Evolutionary conservation across 2,329 filamentous ascomycete species (phyloP), one percentile per base, ranked within the genome.

Genomic region (Xylariaceae sp.): DNA sequence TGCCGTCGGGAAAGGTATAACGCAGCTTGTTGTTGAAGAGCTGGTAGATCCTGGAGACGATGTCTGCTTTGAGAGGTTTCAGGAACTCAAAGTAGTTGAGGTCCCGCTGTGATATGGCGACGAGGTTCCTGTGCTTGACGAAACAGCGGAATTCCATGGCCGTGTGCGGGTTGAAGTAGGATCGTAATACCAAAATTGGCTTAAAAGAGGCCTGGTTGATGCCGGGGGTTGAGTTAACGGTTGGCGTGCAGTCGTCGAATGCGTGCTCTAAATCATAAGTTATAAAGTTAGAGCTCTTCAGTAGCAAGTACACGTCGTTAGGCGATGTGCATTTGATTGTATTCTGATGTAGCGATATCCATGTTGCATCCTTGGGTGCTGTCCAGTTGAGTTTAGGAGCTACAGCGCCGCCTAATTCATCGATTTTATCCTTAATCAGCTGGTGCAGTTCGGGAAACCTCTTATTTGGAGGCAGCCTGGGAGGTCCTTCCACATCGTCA

Each of bases 331-430:
- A 99, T 70, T 95, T 90, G 74, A 96, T 87, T 44, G 89, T 95
- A 71, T 99, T 99, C 64, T 85, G 72, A 79, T 92, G 69, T 73
- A 72, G 85, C 72, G 80, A 84, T 71, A 99, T 96, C 87, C 91
- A 96, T 19, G 88, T 89, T 8, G 94, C 94, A 68, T 99, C 94
- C 70, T 96, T 96, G 3, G 94, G 94, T 3, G 91, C 86, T 5
- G 92, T 96, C 94, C 94, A 99, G 74, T 97, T 97, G 44, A 99
- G 76, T 72, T 99, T 99, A 0, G 94, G 94, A 1, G 88, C 86
- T 8, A 96, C 92, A 56, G 86, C 84, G 55, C 92, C 92, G 15
- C 89, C 92, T 1, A 97, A 80, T 63, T 92, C 87, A 12, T 77
- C 72, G 58, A 99, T 96, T 40, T 82, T 88, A 21, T 82, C 76